Evolutionary conservation across 805 yeast species (phyloP), one percentile per base, ranked within the genome.

Genomic region (Kockiozyma suomiensis): DNA sequence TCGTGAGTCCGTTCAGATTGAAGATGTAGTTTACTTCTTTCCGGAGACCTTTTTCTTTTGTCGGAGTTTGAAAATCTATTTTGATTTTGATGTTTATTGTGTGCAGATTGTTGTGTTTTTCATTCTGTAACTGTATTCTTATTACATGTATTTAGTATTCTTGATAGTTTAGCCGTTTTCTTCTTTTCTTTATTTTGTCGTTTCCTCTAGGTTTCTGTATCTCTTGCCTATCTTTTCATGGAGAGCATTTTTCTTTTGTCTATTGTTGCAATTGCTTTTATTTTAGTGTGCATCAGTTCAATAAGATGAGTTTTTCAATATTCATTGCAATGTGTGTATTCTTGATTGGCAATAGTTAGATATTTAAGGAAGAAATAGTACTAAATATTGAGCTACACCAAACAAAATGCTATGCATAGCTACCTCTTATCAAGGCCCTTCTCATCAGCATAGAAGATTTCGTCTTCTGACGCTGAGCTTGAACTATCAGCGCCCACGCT

Each of bases 1-100:
- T n/a, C n/a, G n/a, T n/a, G n/a, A n/a, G n/a, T n/a, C n/a, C n/a
- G n/a, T n/a, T n/a, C n/a, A n/a, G n/a, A n/a, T n/a, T n/a, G n/a
- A n/a, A n/a, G n/a, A n/a, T n/a, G n/a, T n/a, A n/a, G n/a, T n/a
- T n/a, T n/a, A n/a, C n/a, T n/a, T n/a, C n/a, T n/a, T n/a, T n/a
- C n/a, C n/a, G 33, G 23, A 40, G 30, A 50, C 53, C 26, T 25
- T 25, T 17, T 50, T 25, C 38, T 50, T 26, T 50, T 37, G 25
- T 48, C 28, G 33, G 28, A 6, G 21, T 37, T 10, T 37, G 7
- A 17, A 17, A 12, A 8, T 15, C 35, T 40, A 17, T 28, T 41
- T 38, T 28, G 25, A 25, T 43, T 43, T 13, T 30, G 15, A 45
- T 15, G 15, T 30, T 17, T 25, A 26, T 26, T 45, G 12, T 45